phyloP scores from a whole-genome alignment of 2,329 filamentous ascomycete genomes.

The Nothophoma quercina region DNA sequence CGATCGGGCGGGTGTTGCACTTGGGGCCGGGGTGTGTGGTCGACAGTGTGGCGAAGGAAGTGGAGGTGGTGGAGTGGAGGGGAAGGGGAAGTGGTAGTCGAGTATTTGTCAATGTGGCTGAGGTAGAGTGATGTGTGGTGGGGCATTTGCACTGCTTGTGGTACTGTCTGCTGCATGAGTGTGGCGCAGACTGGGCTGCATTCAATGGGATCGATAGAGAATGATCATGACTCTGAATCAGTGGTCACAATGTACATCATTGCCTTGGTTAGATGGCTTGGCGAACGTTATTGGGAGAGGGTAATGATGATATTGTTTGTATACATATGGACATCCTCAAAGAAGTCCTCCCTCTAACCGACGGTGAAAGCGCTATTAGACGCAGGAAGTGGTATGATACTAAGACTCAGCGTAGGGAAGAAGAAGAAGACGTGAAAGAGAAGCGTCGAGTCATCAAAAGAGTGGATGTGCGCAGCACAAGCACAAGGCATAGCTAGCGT shows the following conservation, averaged over 20 bases:
- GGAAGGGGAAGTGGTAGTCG: background rate
- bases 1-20: no score
- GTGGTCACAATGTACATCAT: no score
- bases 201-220: no score
- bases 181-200: no score
- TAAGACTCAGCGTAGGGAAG: background rate
- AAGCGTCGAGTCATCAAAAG: constrained; percentile 4
- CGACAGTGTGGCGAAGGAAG: no score
- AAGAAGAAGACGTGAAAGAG: background rate
- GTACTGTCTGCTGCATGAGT: no score
- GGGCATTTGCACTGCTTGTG: no score
- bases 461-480: constrained; percentile 13
- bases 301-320: background rate
- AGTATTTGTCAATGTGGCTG: background rate
- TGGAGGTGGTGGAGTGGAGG: background rate
- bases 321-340: background rate
- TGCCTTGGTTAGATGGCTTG: no score
- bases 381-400: background rate
- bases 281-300: background rate
- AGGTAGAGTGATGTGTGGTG: background rate
- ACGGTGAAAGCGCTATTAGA: background rate
- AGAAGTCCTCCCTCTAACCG: background rate
- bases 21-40: no score
- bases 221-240: no score
- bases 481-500: background rate